A percentile compares a stretch with the other conserved stretches of the same genome.
These are phyloP conservation scores for Mortierella sp. DNA, from an alignment of 371 early-diverging fungal species.

Conservation along the genomic window DNA sequence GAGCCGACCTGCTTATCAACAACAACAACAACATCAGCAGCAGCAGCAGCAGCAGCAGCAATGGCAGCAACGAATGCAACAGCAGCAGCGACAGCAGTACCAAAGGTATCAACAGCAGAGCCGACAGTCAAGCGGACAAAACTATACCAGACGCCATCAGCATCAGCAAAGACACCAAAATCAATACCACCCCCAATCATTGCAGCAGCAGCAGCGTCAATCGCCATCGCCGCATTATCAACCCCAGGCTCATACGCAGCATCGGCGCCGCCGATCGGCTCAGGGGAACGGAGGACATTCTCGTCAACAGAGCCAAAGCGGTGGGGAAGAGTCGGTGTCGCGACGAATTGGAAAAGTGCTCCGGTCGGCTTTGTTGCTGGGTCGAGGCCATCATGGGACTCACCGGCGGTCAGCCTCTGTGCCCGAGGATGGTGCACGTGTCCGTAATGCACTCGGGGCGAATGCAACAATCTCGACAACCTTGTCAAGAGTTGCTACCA, in stretches of 20 bases:
- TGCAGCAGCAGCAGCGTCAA: background rate
- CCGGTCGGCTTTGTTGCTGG: too few relatives aligned
- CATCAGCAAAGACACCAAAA: background rate
- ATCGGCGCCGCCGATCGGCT: background rate
- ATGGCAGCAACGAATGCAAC: constrained; percentile 6
- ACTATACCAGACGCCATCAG: constrained; percentile 1
- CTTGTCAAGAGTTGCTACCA: too few relatives aligned
- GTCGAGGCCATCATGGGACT: too few relatives aligned
- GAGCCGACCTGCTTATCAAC: background rate
- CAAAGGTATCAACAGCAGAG: constrained; percentile 23
- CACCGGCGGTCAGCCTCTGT: too few relatives aligned
- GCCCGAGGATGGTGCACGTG: too few relatives aligned
- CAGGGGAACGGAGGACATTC: too few relatives aligned
- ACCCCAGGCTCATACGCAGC: constrained; percentile 5
- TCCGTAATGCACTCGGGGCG: too few relatives aligned
- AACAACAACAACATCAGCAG: too few relatives aligned
- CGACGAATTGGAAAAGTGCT: too few relatives aligned
- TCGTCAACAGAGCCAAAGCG: too few relatives aligned
- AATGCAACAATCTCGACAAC: too few relatives aligned
- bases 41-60: constrained; percentile 9
- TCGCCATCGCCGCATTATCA: background rate
- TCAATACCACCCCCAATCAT: background rate
- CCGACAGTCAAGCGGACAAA: constrained; percentile 14
- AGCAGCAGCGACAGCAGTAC: constrained; percentile 25
- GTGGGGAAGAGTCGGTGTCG: too few relatives aligned